Conservation (phyloP, 345 rosid genomes). For the Arabis hirsuta region DNA sequence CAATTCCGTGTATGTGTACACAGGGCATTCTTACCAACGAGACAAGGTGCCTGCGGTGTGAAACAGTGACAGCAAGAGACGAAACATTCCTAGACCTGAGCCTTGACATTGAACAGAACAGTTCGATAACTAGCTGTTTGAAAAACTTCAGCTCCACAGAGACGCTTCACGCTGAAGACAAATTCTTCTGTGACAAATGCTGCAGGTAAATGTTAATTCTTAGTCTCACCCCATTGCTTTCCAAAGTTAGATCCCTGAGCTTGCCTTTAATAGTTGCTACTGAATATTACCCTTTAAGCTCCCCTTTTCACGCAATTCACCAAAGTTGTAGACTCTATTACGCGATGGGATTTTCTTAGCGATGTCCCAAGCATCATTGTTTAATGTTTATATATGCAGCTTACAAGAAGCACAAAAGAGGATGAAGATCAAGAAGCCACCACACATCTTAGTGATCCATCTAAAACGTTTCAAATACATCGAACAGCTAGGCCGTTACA, state of each 20-base stretch:
- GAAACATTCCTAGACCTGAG: constrained; percentile 97
- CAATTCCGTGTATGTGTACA: constrained; percentile 27
- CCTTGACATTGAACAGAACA: constrained; percentile 99
- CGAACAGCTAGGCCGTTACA: constrained; percentile 93
- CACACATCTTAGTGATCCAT: constrained; percentile 89
- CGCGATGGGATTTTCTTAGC: background rate
- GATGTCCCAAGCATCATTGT: background rate
- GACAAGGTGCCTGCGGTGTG: constrained; percentile 95
- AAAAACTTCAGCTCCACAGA: constrained; percentile 99
- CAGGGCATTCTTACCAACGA: constrained; percentile 99
- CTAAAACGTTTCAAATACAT: constrained; percentile 95
- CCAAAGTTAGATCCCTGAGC: background rate
- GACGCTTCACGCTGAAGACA: constrained; percentile 98
- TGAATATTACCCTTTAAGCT: too few species aligned
- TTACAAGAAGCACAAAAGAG: constrained; percentile 99
- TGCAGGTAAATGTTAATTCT: constrained; percentile 69
- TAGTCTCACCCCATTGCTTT: constrained; percentile 2
- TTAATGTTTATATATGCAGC: constrained; percentile 35
- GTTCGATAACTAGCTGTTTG: constrained; percentile 98
- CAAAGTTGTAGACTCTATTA: constrained; percentile 8
- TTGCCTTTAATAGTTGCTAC: background rate
- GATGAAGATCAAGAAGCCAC: constrained; percentile 99
- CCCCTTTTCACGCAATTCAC: too few species aligned
- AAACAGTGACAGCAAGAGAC: constrained; percentile 98
- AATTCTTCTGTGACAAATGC: constrained; percentile 99